Evolutionary conservation across 1,139 yeast species (phyloP), one percentile per base, ranked within the genome.

Genomic region (Yamadazyma trypodendri): DNA sequence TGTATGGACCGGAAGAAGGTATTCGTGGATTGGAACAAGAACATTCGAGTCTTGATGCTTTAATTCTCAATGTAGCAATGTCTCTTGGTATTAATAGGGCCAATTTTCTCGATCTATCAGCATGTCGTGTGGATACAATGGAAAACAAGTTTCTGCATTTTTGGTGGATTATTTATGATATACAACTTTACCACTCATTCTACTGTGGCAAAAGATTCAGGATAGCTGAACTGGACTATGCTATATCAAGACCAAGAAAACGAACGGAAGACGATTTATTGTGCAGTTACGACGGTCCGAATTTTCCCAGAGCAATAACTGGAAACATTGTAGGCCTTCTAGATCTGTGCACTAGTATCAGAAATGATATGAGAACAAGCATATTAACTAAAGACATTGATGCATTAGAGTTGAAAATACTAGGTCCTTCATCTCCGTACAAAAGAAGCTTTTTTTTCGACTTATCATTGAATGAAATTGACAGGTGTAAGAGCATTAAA

Each of bases 1-100:
- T 54, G 32, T 49, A 56, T 43, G 65, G 79, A 0, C 79, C 79
- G 2, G 80, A 75, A 49, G 78, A 74, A 46, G 77, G 80, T 11
- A 68, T 66, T 24, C 28, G 23, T 33, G 62, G 61, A 12, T 61
- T 64, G 3, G 78, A 75, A 42, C 81, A 78, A 24, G 75, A 77
- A 7, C 77, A 73, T 16, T 11, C 29, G 20, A 27, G 12, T 27
- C 29, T 27, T 15, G 29, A 13, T 3, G 29, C 18, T 38, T 60
- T 21, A 42, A 46, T 16, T 22, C 47, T 24, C 42, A 27, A 27
- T 15, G 15, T 27, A n/a, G 29, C 29, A 11, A 27, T 12, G 3
- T 9, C 12, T 5, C 13, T 27, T 6, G 29, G 29, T 15, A 5
- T 13, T 11, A 27, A 27, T 15, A 9, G 13, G 12, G n/a, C 29